Evolutionary conservation across 257 asterid genomes (phyloP).

Genomic region (Jacaranda copaia): DNA sequence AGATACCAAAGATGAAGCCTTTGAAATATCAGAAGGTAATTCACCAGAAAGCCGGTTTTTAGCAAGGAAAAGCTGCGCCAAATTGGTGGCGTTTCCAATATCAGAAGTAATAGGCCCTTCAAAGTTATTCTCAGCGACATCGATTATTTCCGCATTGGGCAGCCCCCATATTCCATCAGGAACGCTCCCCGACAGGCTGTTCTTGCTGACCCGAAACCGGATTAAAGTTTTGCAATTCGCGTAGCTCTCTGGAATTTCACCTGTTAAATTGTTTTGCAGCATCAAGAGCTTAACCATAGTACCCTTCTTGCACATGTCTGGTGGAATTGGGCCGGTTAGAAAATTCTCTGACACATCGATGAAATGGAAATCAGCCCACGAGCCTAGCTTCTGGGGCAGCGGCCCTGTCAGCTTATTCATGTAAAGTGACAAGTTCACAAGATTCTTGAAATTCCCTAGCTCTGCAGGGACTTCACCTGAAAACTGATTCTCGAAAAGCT

Average conservation of each 20-base stretch:
- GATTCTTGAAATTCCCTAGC: constrained; percentile 69
- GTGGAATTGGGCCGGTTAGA: constrained; percentile 81
- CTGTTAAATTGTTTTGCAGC: constrained; percentile 74
- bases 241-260: constrained; percentile 74
- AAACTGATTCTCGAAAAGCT: constrained; percentile 66
- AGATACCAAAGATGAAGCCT: constrained; percentile 50
- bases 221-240: constrained; percentile 57
- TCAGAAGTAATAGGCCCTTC: constrained; percentile 71
- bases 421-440: constrained; percentile 74
- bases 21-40: constrained; percentile 61
- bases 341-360: constrained; percentile 79
- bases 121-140: constrained; percentile 55
- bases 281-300: constrained; percentile 62
- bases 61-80: constrained; percentile 55
- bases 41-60: constrained; percentile 64
- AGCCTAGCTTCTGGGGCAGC: constrained; percentile 78
- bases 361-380: constrained; percentile 67
- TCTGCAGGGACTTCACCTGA: constrained; percentile 79
- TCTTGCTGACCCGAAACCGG: constrained; percentile 73
- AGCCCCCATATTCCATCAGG: constrained; percentile 86
- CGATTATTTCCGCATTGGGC: constrained; percentile 59
- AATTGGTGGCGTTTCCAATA: constrained; percentile 62
- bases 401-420: constrained; percentile 65
- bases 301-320: constrained; percentile 85
- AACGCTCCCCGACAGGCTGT: constrained; percentile 69